phyloP scores from a whole-genome alignment of 2,329 filamentous ascomycete species.

The Helminthosporium solani region DNA sequence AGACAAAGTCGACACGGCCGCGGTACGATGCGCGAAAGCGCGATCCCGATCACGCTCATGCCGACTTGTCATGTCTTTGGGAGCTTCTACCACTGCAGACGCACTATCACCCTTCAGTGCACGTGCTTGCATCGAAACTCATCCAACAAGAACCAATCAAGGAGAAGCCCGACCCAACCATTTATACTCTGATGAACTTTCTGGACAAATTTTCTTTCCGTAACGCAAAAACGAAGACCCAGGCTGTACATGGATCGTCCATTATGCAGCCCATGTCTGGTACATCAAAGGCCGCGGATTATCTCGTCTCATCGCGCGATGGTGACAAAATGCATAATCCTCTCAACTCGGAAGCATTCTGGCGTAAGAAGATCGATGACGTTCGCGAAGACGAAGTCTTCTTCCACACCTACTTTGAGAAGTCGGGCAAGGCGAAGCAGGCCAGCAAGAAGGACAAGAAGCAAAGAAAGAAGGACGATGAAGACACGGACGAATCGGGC shows the following conservation, averaged over 20 bases:
- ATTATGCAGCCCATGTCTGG: conserved; percentile 94
- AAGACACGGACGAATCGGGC: conserved; percentile 53
- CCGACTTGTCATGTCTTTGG: conserved; percentile 92
- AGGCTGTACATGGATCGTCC: conserved; percentile 70
- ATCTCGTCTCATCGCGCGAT: conserved; percentile 62
- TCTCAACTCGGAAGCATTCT: conserved; percentile 87
- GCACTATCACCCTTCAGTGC: conserved; percentile 93
- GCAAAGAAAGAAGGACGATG: conserved; percentile 46
- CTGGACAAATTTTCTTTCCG: conserved; percentile 98
- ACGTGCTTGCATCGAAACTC: conserved; percentile 74
- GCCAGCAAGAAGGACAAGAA: conserved; percentile 60
- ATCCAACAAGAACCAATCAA: conserved; percentile 69
- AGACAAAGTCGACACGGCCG: conserved; percentile 16
- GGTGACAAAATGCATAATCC: conserved; percentile 60
- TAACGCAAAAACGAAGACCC: conserved; percentile 70
- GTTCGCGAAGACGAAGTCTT: conserved; percentile 91
- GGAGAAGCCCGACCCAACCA: conserved; percentile 84
- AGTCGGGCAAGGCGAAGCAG: conserved; percentile 56
- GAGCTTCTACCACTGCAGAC: conserved; percentile 77
- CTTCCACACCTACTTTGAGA: conserved; percentile 95
- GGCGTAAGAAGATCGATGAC: conserved; percentile 84
- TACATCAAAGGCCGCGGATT: conserved; percentile 58
- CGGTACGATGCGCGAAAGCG: conserved; percentile 86
- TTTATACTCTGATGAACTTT: conserved; percentile 92
- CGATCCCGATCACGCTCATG: conserved; percentile 86